These are phyloP conservation scores for Rosa rugosa DNA, from an alignment of 306 rosid genomes.

Conservation along the genomic window DNA sequence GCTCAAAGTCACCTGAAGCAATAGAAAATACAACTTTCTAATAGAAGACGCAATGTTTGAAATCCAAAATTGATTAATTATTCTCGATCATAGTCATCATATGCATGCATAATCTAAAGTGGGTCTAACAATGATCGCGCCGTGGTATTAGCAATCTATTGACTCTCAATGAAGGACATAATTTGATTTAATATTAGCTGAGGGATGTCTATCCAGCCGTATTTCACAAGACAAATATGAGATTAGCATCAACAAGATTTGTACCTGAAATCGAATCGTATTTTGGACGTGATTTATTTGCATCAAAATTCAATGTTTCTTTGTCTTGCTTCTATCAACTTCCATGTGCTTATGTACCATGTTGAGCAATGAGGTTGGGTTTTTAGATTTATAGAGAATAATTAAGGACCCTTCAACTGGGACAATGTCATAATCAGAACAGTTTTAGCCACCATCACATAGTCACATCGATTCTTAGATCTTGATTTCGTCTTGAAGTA, in stretches of 20 bases:
- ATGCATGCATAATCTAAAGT: background rate
- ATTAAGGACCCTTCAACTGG: background rate
- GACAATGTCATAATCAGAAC: background rate
- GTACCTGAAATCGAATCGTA: background rate
- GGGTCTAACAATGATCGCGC: conserved; percentile 24
- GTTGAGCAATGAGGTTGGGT: too few species aligned
- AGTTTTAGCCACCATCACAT: too few species aligned
- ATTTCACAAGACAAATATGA: background rate
- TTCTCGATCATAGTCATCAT: background rate
- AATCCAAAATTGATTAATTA: background rate
- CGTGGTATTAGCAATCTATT: conserved; percentile 10
- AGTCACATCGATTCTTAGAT: too few species aligned
- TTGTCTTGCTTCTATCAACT: background rate
- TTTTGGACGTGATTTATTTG: background rate
- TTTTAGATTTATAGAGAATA: too few species aligned
- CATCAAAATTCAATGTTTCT: background rate
- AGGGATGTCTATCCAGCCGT: background rate
- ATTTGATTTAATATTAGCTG: background rate
- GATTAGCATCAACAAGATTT: background rate
- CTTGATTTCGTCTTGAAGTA: too few species aligned
- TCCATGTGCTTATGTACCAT: too few species aligned
- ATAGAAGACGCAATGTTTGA: conserved; percentile 25
- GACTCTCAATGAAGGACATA: background rate
- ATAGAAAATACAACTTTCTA: background rate
- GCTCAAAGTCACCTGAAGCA: background rate